These are phyloP conservation scores for Fusarium abutilonis DNA, from an alignment of 2,329 filamentous ascomycete genomes.

Conservation along the genomic window DNA sequence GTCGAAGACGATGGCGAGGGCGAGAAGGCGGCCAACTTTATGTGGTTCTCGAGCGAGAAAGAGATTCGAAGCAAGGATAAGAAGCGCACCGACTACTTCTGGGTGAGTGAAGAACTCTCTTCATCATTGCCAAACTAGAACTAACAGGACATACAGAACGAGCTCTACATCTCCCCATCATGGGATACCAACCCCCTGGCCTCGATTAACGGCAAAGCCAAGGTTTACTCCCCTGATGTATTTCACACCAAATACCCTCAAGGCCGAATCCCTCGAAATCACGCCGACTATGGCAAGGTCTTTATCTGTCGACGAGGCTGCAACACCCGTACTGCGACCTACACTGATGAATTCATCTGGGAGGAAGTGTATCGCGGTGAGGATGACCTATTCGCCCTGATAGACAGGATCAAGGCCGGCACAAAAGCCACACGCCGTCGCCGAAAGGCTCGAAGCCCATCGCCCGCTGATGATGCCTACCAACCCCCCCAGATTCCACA, in stretches of 20 bases:
- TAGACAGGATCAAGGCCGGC: conserved; percentile 73
- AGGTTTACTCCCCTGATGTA: conserved; percentile 74
- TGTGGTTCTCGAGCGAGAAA: conserved; percentile 95
- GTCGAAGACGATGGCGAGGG: conserved; percentile 71
- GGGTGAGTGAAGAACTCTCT: conserved; percentile 56
- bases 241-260: conserved; percentile 77
- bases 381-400: conserved; percentile 70
- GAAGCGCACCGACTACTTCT: conserved; percentile 81
- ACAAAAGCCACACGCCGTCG: conserved; percentile 72
- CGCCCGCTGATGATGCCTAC: conserved; percentile 48
- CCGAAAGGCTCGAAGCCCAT: conserved; percentile 47
- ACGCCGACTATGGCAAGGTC: conserved; percentile 81
- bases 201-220: conserved; percentile 91
- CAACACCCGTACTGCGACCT: conserved; percentile 86
- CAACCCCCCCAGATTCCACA: conserved; percentile 51
- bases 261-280: conserved; percentile 76
- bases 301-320: conserved; percentile 92
- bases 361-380: conserved; percentile 81
- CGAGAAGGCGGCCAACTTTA: conserved; percentile 83
- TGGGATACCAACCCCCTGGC: conserved; percentile 88
- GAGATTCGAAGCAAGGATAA: conserved; percentile 86
- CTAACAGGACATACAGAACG: conserved; percentile 66
- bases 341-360: conserved; percentile 93
- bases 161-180: conserved; percentile 88
- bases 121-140: neutral